These are phyloP conservation scores for Alternaria incomplexa DNA, from an alignment of 2,329 filamentous ascomycete species.

Conservation along the genomic window DNA sequence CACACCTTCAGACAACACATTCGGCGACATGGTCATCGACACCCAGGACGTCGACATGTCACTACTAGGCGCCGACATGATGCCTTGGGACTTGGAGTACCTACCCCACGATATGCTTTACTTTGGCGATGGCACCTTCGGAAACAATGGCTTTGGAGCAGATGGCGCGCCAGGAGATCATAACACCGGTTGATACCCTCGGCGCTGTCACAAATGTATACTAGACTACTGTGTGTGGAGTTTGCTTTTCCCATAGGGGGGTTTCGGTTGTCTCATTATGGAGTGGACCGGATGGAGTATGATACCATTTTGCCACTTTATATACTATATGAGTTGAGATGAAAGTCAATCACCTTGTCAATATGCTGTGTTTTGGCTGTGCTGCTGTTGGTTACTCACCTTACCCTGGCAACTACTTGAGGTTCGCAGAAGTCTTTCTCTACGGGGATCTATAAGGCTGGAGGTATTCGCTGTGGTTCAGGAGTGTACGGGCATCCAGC, in stretches of 20 bases:
- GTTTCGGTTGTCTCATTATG: neutral
- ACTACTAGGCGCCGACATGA: conserved; percentile 70
- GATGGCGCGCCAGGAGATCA: neutral
- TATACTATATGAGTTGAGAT: neutral
- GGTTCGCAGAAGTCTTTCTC: neutral
- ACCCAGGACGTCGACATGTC: conserved; percentile 80
- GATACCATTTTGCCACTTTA: neutral
- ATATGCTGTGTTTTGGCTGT: fast-evolving
- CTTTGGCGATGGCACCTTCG: conserved; percentile 31
- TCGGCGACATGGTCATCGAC: conserved; percentile 71
- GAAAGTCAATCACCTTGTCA: neutral
- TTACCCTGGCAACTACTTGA: neutral
- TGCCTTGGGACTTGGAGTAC: conserved; percentile 75
- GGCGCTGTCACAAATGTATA: neutral
- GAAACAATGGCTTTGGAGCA: conserved; percentile 3
- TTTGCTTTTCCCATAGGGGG: neutral
- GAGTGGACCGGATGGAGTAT: neutral
- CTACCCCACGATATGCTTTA: conserved; percentile 69
- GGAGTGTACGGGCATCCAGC: neutral
- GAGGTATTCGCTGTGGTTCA: neutral
- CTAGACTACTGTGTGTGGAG: neutral
- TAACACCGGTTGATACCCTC: neutral
- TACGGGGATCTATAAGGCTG: neutral
- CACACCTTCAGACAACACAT: conserved; percentile 35
- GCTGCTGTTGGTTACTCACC: neutral